Base-by-base conservation (phyloP, 257 asterid genomes). In the Catharanthus roseus region DNA sequence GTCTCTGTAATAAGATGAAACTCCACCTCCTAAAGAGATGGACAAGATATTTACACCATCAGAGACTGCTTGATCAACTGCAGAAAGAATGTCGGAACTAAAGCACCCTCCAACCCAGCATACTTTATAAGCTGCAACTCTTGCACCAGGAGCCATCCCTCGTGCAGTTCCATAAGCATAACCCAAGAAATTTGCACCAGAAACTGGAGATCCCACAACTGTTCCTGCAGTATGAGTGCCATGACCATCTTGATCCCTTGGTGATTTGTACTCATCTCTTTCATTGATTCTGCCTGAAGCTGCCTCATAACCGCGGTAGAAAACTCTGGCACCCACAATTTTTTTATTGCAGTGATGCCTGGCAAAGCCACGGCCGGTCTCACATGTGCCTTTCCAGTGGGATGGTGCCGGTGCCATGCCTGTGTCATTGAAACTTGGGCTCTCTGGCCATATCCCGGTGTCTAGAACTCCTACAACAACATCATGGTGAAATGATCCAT, bases 51-150 rank as follows among this genome's bases (percentile, higher is more conserved):
- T 73, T 0, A 95, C 97, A 21, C 96, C 97, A 24, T 91, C 97
- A 11, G 97, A 88, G 16, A 95, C 97, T 0, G 97, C 99, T 38
- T 76, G 97, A 74, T 95, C 99, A 18, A 95, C 86, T 0, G 99
- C 99, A 3, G 97, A 83, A 12, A 95, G 86, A 50, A 95, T 95
- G 55, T 91, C 97, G 0, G 99, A 95, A 78, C 97, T 89, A 50
- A 91, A 91, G 72, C 97, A 95, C 4, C 97, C 97, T 1, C 99
- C 96, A 0, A 71, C 80, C 99, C 99, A 95, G 73, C 99, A 95
- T 9, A 95, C 97, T 53, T 91, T 95, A 28, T 95, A 95, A 10
- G 88, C 90, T 1, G 97, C 96, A 41, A 95, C 71, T 41, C 99
- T 83, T 0, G 96, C 99, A 18, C 90, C 93, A 0, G 96, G 91